These are phyloP conservation scores for Acanthochlamys bracteata DNA, from an alignment of 106 monocot species.

Conservation along the genomic window DNA sequence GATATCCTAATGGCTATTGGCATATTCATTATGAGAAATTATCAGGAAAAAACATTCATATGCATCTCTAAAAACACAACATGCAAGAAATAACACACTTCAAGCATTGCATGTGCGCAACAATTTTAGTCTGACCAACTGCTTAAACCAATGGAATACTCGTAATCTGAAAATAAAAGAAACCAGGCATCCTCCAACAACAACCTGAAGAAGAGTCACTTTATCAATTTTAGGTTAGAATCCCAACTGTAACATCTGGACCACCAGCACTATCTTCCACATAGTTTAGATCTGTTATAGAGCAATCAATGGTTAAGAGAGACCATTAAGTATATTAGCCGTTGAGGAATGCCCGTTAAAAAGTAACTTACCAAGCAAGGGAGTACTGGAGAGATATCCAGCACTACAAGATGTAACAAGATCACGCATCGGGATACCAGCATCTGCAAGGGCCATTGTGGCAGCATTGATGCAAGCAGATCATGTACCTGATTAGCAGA, in stretches of 20 bases:
- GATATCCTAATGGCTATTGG: too few species aligned
- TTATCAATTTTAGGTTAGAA: conserved; percentile 80
- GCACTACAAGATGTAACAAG: conserved; percentile 84
- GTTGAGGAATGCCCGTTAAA: neutral
- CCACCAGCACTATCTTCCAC: conserved; percentile 93
- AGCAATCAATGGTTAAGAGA: neutral
- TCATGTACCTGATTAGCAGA: conserved; percentile 55
- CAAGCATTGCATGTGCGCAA: too few species aligned
- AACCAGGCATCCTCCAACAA: neutral
- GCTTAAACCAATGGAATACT: neutral
- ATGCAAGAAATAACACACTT: too few species aligned
- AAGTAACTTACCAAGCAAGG: conserved; percentile 63
- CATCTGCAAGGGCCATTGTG: conserved; percentile 93
- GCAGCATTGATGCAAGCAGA: conserved; percentile 99
- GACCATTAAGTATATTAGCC: neutral
- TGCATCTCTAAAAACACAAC: too few species aligned
- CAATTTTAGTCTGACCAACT: neutral
- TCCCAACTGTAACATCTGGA: conserved; percentile 89
- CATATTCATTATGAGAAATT: too few species aligned
- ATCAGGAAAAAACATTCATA: too few species aligned
- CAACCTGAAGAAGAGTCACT: conserved; percentile 94
- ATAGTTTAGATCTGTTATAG: conserved; percentile 78
- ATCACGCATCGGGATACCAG: conserved; percentile 95
- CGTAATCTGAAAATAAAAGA: neutral
- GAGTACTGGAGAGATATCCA: conserved; percentile 75